Evolutionary conservation across 164 flowering plant species (phyloP), one percentile per base, ranked within the genome.

Genomic region (Stephania japonica): DNA sequence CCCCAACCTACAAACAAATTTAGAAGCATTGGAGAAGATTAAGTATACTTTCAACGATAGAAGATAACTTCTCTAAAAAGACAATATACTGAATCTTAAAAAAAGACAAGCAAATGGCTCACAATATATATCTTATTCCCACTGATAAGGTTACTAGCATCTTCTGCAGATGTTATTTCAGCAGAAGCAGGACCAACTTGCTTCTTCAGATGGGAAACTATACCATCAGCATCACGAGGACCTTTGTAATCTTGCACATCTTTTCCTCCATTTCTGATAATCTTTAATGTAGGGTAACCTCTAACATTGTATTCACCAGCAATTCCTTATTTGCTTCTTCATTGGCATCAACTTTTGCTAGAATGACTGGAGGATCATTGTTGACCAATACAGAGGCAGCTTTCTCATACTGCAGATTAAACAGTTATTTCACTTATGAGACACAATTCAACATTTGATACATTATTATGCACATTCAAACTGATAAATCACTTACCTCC

Each of bases 161-260:
- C 91, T 67, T 91, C 95, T 0, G 69, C 78, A 10, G 97, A 85
- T 78, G 87, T 90, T 43, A 94, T 87, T 79, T 91, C 95, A 76
- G 78, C 72, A 1, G 97, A 92, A 49, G 97, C 90, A 76, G 97
- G 97, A 68, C 98, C 98, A 68, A 84, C 85, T 82, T 87, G 95
- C 71, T 86, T 91, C 83, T 90, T 89, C 81, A 94, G 68, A 78
- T 87, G 88, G n/a, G 71, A 73, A 42, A 91, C 92, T 71, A 94
- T 94, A 23, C 97, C 97, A 24, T 94, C 93, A 1, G 97, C 97
- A 0, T 94, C 94, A 18, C 97, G 84, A 25, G 98, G 97, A 24
- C 98, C 98, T 65, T 94, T 92, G 82, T 89, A 94, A 0, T 94
- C 98, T 76, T 90, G 90, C 81, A 84, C 47, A 59, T 41, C 44